Base-by-base conservation (phyloP, 441 rosid species). In the Pelargonium fulgidum region DNA sequence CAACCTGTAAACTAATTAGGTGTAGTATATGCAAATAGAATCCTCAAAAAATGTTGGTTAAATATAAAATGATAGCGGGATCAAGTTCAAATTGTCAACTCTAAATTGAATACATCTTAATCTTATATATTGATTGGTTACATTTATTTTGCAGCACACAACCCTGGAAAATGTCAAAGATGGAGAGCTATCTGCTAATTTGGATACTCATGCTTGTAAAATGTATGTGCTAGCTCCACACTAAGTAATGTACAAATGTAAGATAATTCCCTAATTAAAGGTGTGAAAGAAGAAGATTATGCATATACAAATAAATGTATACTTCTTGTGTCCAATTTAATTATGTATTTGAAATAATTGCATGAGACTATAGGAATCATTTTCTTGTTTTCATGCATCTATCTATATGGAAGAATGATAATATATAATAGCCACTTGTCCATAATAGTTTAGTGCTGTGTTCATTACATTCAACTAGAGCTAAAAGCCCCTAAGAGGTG, bases 191-290 rank as follows among this genome's bases (percentile, higher is more conserved):
- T 74, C 69, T 2, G 77, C 77, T 0, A n/a, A 56, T 13, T 8
- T 74, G 12, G 17, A 54, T 33, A 68, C 73, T 9, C 77, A 74
- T 26, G 65, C 72, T 64, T 74, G 77, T 48, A 69, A 69, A 22
- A 74, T 74, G 77, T 74, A 74, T 58, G 69, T 74, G 45, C 36
- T 74, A 24, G 64, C 72, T 59, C 77, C 77, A 0, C 62, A 65
- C 2, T 48, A 48, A 48, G 0, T n/a, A n/a, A n/a, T n/a, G n/a
- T 29, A 29, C 36, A 29, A 29, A 29, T 29, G 33, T 26, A 26
- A 26, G 33, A 26, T 26, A 10, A 47, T 47, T 45, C 12, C n/a
- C 3, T 3, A 1, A 47, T 47, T 13, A 2, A 48, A 48, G 6
- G 13, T 0, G 12, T 11, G 13, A 48, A 48, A 48, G 4, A 48